phyloP scores from a whole-genome alignment of 2,329 filamentous ascomycete genomes.

The Claviceps humidiphila region DNA sequence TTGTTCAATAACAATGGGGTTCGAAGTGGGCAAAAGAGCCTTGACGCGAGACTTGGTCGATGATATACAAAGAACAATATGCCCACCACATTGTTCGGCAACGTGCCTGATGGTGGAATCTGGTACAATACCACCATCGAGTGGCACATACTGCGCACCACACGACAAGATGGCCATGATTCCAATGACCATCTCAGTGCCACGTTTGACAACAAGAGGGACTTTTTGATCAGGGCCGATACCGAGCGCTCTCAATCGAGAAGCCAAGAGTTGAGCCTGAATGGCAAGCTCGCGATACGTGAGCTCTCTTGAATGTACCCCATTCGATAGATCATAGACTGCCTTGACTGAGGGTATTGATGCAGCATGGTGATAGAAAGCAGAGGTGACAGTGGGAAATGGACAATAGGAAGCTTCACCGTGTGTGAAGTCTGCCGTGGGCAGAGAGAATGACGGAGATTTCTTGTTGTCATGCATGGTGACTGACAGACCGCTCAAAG shows the following conservation, averaged over 20 bases:
- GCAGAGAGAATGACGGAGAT: conserved; percentile 2
- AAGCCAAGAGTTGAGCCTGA: conserved; percentile 28
- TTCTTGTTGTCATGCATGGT: conserved; percentile 7
- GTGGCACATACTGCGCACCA: conserved; percentile 45
- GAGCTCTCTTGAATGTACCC: conserved; percentile 16
- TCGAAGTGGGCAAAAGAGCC: conserved; percentile 13
- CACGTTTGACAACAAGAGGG: conserved; percentile 41
- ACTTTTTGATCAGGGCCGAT: conserved; percentile 32
- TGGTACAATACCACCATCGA: conserved; percentile 41
- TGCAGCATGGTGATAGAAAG: conserved; percentile 25
- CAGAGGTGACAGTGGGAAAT: conserved; percentile 25
- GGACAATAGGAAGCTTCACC: conserved; percentile 13
- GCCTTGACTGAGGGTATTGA: conserved; percentile 24
- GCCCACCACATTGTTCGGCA: conserved; percentile 30
- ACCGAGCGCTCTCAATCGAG: conserved; percentile 24
- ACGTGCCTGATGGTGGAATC: conserved; percentile 35
- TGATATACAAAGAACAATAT: conserved; percentile 34
- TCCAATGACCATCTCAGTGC: conserved; percentile 42
- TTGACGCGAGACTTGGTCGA: conserved; percentile 21
- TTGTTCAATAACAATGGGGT: conserved; percentile 18
- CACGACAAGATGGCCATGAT: conserved; percentile 43
- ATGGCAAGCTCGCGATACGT: conserved; percentile 32
- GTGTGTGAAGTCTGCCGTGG: conserved; percentile 6
- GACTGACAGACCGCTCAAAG: conserved; percentile 2
- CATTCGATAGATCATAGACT: conserved; percentile 22